Percentiles rank a stretch among this genome's conserved stretches.
Conservation (phyloP, 345 rosid genomes). For the Brassica juncea region DNA sequence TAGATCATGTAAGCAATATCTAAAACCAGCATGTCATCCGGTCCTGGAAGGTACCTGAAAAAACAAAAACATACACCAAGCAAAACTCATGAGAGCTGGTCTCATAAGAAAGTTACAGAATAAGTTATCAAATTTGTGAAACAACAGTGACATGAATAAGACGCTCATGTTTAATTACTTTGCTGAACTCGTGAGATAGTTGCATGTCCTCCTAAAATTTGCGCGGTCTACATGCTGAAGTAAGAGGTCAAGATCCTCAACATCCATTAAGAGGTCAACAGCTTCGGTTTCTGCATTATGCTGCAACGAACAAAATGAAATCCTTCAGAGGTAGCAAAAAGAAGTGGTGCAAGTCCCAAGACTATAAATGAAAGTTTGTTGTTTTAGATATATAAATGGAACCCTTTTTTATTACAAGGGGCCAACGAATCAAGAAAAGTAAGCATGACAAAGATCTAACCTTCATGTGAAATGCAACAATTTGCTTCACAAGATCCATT, state of each 20-base stretch:
- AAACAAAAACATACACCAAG: constrained; percentile 8
- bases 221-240: constrained; percentile 73
- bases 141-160: constrained; percentile 3
- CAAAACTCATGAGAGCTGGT: constrained; percentile 7
- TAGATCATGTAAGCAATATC: constrained; percentile 82
- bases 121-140: not conserved
- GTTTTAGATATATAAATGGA: constrained; percentile 12
- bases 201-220: constrained; percentile 91
- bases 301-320: constrained; percentile 47
- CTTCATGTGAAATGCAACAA: constrained; percentile 97
- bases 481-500: constrained; percentile 80
- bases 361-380: constrained; percentile 2
- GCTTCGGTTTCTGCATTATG: constrained; percentile 99
- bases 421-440: not conserved
- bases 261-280: constrained; percentile 97
- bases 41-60: constrained; percentile 89
- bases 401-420: constrained; percentile 7
- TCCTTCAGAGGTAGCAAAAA: constrained; percentile 14
- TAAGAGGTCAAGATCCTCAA: constrained; percentile 90
- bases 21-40: constrained; percentile 76
- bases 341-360: constrained; percentile 5
- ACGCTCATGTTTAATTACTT: constrained; percentile 47
- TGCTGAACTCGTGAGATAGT: constrained; percentile 85
- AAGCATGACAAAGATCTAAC: constrained; percentile 39
- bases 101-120: not conserved